Evolutionary conservation across 1,139 yeast species (phyloP), one percentile per base, ranked within the genome.

Genomic region (Blastobotrys aristatus): DNA sequence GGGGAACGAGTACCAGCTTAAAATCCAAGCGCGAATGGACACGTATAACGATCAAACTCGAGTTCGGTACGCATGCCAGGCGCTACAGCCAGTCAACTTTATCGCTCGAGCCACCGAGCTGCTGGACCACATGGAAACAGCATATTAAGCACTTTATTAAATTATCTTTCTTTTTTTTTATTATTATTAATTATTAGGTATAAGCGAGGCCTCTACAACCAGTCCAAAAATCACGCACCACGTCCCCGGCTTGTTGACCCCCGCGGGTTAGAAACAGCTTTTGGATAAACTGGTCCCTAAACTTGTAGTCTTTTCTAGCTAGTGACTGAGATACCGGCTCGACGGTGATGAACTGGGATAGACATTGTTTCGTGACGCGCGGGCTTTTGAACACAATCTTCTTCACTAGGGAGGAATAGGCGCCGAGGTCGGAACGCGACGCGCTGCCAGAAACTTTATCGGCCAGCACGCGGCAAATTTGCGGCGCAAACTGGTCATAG

Each of bases 11-110:
- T 86, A 66, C 60, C 74, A 76, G 40, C 83, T 92, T 65, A 78
- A 95, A 67, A 66, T 89, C 44, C 80, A 84, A 60, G 97, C 96
- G 7, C 80, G 82, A 64, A 85, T 80, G 62, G 97, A 92, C 60
- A 78, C 78, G 53, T 92, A 84, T 65, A 84, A 89, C 59, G 96
- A 90, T 49, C 79, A 76, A 46, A 75, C 77, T 37, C 78, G 95
- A 63, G 81, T 87, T 20, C 79, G 96, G 63, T 87, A 84, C 65
- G 82, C 82, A 51, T 84, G 79, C 3, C 70, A 77, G 40, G 74
- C 75, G 26, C 60, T 85, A 29, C 72, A 72, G 44, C 75, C 75
- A 29, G 62, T 88, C 47, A 81, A 85, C 60, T 84, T 67, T 61
- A 71, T 68, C 48, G 73, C 74, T 31, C 96, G 88, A 63, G 73